Conservation (phyloP, 768 basidiomycete genomes). For the Termitomyces sp. region DNA sequence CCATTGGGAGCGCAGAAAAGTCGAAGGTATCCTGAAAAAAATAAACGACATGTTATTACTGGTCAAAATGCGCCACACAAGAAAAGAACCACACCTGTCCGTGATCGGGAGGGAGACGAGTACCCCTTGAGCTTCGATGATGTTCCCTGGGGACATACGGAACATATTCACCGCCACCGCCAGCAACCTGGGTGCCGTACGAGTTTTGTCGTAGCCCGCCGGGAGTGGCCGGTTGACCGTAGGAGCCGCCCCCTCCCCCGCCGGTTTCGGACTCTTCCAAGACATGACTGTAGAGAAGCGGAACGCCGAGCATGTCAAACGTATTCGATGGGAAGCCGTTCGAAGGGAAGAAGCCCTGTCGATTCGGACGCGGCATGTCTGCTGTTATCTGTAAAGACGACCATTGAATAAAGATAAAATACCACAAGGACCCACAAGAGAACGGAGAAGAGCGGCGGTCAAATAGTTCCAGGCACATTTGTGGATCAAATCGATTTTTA, state of each 20-base stretch:
- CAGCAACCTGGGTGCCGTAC: not conserved
- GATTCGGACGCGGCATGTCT: conserved; percentile 13
- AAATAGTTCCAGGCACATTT: conserved; percentile 9
- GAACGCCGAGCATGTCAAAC: conserved; percentile 10
- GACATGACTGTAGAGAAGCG: conserved; percentile 13
- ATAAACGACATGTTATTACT: not conserved
- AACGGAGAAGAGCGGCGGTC: not conserved
- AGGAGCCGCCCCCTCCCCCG: conserved; percentile 11
- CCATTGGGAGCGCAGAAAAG: conserved; percentile 7
- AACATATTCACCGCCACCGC: not conserved
- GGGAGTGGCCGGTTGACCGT: conserved; percentile 10
- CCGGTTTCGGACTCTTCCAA: conserved; percentile 16
- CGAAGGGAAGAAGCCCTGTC: conserved; percentile 7
- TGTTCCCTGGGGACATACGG: not conserved
- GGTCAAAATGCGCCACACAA: conserved; percentile 13
- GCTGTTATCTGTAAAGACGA: conserved; percentile 8
- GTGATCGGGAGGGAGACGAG: conserved; percentile 1
- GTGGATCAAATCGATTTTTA: conserved; percentile 4
- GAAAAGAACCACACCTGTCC: conserved; percentile 1
- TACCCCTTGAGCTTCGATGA: not conserved
- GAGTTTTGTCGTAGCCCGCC: not conserved
- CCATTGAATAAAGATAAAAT: conserved; percentile 6
- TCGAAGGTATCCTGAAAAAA: conserved; percentile 3
- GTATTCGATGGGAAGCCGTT: not conserved
- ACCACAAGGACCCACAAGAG: conserved; percentile 13